Conservation (phyloP, 208 protist species). For the Zelonia costaricensis region DNA sequence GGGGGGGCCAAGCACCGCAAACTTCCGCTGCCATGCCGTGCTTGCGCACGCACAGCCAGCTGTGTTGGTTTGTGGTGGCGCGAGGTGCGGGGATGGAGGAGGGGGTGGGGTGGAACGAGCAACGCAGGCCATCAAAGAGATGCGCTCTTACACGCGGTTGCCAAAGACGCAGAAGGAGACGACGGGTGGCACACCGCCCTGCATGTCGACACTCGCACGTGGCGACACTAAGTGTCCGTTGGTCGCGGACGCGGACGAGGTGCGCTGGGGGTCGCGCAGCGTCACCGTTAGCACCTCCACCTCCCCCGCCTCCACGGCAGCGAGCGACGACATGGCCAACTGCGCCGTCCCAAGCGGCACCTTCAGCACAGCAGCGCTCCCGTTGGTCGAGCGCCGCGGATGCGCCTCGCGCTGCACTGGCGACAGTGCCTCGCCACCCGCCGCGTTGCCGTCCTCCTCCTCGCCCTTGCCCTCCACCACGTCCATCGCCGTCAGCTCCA, state of each 20-base stretch:
- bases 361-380: neutral
- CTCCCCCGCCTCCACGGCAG: slow-evolving; percentile 6
- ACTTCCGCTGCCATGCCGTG: no score
- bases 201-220: neutral
- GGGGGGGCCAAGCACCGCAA: no score
- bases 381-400: neutral
- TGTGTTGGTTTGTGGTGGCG: no score
- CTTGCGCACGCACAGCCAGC: no score
- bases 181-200: slow-evolving; percentile 1
- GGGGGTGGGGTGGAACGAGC: no score
- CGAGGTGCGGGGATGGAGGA: no score
- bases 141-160: slow-evolving; percentile 16
- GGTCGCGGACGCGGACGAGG: neutral
- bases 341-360: slow-evolving; percentile 10
- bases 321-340: slow-evolving; percentile 14
- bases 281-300: slow-evolving; percentile 20
- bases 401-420: neutral
- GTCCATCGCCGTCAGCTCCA: slow-evolving; percentile 29
- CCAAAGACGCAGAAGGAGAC: slow-evolving; percentile 57
- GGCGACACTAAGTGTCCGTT: neutral
- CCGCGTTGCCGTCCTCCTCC: neutral
- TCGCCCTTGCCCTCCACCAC: slow-evolving; percentile 13
- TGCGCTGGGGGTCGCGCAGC: neutral
- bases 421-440: neutral
- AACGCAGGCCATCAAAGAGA: no score